Percentiles rank a stretch among this genome's conserved stretches.
These are phyloP conservation scores for Wallacemonas sp. DNA, from an alignment of 208 protist genomes.

Conservation along the genomic window DNA sequence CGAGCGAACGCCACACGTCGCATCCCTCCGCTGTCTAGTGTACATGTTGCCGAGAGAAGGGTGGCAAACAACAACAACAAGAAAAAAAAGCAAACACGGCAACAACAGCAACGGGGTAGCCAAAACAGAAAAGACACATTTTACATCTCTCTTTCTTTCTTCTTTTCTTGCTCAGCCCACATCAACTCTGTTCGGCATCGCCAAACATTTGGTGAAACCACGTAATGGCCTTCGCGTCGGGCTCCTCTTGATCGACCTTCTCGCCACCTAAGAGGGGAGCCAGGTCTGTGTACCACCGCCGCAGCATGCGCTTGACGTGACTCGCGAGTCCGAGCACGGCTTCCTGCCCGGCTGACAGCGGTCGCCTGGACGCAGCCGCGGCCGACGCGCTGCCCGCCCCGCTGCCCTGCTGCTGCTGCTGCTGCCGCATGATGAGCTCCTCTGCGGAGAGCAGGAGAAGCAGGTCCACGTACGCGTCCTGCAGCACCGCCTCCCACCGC, in stretches of 20 bases:
- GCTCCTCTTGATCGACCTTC: slow-evolving; percentile 4
- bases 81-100: too few relatives aligned
- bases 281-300: slow-evolving; percentile 32
- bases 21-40: too few relatives aligned
- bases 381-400: neutral
- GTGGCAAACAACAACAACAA: too few relatives aligned
- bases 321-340: slow-evolving; percentile 24
- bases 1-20: too few relatives aligned
- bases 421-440: slow-evolving; percentile 22
- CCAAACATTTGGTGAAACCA: slow-evolving; percentile 33
- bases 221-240: slow-evolving; percentile 29
- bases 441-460: slow-evolving; percentile 25
- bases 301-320: slow-evolving; percentile 32
- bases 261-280: neutral
- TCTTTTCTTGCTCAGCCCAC: too few relatives aligned
- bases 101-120: neutral
- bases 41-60: too few relatives aligned
- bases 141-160: too few relatives aligned
- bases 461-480: slow-evolving; percentile 30
- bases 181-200: neutral
- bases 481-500: slow-evolving; percentile 27
- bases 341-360: neutral
- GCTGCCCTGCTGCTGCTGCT: slow-evolving; percentile 17
- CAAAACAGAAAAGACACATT: too few relatives aligned
- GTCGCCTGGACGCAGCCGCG: neutral